Base-by-base conservation (phyloP, 2,329 filamentous ascomycete species). In the Pseudocercospora musae region DNA sequence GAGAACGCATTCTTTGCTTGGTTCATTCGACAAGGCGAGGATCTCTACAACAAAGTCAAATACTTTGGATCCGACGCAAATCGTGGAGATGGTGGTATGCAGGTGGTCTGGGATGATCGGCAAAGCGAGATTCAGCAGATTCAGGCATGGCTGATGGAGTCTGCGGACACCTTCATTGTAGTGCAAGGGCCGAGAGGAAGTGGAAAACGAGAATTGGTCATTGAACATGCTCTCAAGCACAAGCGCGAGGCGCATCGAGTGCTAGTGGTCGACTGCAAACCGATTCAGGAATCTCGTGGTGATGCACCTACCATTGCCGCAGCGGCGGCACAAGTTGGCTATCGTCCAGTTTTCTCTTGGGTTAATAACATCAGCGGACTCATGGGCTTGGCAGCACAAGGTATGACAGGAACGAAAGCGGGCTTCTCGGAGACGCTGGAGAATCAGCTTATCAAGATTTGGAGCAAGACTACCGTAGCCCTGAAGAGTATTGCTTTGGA, bases 341-440 rank as follows among this genome's bases (percentile, higher is more conserved):
- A 97, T 74, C 84, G 90, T 8, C 95, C 95, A 0, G 87, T 99
- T 0, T 99, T 99, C 75, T 96, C 91, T 0, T 98, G 93, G 91
- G 90, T 96, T 78, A 97, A 98, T 76, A 96, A 88, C 72, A 86
- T 98, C 68, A 96, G 91, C 77, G 96, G 92, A 74, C 86, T 97
- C 78, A 82, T 96, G 66, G 95, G 98, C 70, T 84, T 98, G 40
- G 95, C 94, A 21, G 91, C 95, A 1, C 94, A 97, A 75, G 91
- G 93, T 69, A 95, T 95, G 11, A 96, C 94, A 20, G 94, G 94
- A 11, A 90, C 96, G 62, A 97, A 98, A 78, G 90, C 92, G 5
- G 93, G 93, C 7, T 96, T 98, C 73, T 96, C 91, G 0, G 94
- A 97, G 74, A 97, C 92, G 0, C 80, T 97, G 27, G 94, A 97